A percentile compares a stretch with the other conserved stretches of the same genome.
phyloP scores from a whole-genome alignment of 2,329 filamentous ascomycete genomes.

The Colletotrichum zoysiae region DNA sequence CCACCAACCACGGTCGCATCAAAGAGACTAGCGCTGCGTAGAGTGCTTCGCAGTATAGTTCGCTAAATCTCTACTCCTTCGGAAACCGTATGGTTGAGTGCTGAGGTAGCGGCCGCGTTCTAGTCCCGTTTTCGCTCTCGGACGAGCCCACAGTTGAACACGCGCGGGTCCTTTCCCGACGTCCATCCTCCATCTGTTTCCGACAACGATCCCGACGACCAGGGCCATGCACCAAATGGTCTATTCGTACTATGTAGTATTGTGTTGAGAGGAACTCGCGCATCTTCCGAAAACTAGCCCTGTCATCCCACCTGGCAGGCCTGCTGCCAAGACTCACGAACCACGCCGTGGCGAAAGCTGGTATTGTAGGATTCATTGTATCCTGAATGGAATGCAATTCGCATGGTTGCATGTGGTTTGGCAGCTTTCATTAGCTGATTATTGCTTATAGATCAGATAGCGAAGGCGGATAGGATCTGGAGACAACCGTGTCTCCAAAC shows the following conservation, averaged over 20 bases:
- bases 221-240: background rate
- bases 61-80: background rate
- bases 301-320: too few species aligned
- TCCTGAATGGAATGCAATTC: background rate
- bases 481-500: background rate
- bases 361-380: background rate
- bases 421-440: background rate
- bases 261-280: background rate
- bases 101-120: background rate
- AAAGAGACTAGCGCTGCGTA: background rate
- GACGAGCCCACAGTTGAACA: constrained; percentile 2
- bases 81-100: background rate
- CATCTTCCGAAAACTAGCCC: background rate
- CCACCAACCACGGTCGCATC: background rate
- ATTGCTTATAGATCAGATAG: background rate
- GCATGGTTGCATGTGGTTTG: background rate
- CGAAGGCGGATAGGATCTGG: too few species aligned
- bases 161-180: background rate
- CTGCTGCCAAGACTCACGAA: too few species aligned
- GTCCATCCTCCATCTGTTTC: background rate
- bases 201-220: background rate
- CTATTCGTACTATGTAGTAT: too few species aligned
- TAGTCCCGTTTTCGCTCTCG: background rate
- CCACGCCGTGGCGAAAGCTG: too few species aligned
- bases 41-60: background rate